These are phyloP conservation scores for Plantago elongata DNA, from an alignment of 257 asterid species.

Conservation along the genomic window DNA sequence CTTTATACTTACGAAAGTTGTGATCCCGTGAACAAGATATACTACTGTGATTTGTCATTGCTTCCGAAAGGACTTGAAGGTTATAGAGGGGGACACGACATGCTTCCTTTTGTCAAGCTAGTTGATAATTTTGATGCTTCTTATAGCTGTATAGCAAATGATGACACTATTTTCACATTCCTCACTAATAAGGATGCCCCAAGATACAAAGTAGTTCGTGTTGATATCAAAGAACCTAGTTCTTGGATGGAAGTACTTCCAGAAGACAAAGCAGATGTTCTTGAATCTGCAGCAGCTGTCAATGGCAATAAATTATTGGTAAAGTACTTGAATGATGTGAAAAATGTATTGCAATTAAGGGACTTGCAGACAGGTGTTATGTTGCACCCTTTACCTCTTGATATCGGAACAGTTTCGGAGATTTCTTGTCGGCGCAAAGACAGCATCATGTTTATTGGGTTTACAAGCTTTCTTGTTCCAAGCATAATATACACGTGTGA, in stretches of 20 bases:
- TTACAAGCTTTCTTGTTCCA: constrained; percentile 56
- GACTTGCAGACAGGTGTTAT: constrained; percentile 50
- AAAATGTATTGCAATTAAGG: constrained; percentile 51
- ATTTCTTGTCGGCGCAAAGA: constrained; percentile 49
- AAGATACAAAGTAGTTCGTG: constrained; percentile 49
- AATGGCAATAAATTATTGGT: constrained; percentile 44
- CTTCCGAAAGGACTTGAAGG: constrained; percentile 45
- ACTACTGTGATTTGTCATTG: constrained; percentile 46
- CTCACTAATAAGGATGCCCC: constrained; percentile 66
- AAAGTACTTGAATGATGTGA: constrained; percentile 55
- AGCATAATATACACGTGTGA: constrained; percentile 45
- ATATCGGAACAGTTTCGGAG: constrained; percentile 48
- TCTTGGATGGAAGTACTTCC: constrained; percentile 52
- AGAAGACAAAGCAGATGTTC: constrained; percentile 53
- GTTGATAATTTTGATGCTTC: constrained; percentile 52
- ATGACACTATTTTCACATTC: constrained; percentile 48
- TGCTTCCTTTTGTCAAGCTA: constrained; percentile 54
- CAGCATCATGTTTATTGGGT: constrained; percentile 36
- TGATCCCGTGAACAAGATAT: constrained; percentile 56
- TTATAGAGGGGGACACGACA: constrained; percentile 31
- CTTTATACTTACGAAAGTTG: constrained; percentile 38
- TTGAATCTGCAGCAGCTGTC: constrained; percentile 51
- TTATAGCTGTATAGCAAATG: constrained; percentile 45
- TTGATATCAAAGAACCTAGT: constrained; percentile 38
- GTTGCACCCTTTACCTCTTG: constrained; percentile 47